Conservation (phyloP, 2,329 filamentous ascomycete species). For the Diaporthe velutina region DNA sequence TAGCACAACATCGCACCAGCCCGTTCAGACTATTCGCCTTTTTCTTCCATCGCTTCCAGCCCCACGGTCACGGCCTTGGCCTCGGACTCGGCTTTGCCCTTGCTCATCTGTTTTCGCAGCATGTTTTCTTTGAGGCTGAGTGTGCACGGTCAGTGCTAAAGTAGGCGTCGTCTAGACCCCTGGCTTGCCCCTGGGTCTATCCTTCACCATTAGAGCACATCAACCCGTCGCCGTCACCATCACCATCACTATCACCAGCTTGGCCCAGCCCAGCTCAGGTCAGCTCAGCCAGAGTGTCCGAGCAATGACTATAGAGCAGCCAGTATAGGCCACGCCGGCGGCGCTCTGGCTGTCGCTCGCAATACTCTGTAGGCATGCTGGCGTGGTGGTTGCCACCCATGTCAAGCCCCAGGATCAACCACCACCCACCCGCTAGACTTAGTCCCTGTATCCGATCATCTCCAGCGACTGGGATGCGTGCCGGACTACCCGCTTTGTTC, state of each 20-base stretch:
- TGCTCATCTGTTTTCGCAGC: slow-evolving; percentile 15
- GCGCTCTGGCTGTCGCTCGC: neutral
- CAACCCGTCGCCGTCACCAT: neutral
- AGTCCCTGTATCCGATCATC: slow-evolving; percentile 18
- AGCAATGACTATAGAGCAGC: neutral
- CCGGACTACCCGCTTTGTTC: slow-evolving; percentile 16
- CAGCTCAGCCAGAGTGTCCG: neutral
- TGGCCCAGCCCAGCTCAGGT: neutral
- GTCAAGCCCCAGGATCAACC: neutral
- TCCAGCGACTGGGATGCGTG: slow-evolving; percentile 10
- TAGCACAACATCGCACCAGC: neutral
- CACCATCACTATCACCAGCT: neutral
- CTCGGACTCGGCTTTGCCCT: slow-evolving; percentile 60
- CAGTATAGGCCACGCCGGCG: neutral
- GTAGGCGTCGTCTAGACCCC: neutral
- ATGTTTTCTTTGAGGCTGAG: slow-evolving; percentile 19
- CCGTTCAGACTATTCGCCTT: neutral
- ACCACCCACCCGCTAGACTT: neutral
- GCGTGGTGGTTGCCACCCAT: slow-evolving; percentile 10
- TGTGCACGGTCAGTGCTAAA: slow-evolving; percentile 20
- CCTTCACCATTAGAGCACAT: neutral
- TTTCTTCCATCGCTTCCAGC: neutral
- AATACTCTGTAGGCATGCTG: neutral
- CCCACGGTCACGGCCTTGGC: slow-evolving; percentile 68
- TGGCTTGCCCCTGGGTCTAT: slow-evolving; percentile 14